These are phyloP conservation scores for Trichoderma breve DNA, from an alignment of 2,329 filamentous ascomycete species.

Conservation along the genomic window DNA sequence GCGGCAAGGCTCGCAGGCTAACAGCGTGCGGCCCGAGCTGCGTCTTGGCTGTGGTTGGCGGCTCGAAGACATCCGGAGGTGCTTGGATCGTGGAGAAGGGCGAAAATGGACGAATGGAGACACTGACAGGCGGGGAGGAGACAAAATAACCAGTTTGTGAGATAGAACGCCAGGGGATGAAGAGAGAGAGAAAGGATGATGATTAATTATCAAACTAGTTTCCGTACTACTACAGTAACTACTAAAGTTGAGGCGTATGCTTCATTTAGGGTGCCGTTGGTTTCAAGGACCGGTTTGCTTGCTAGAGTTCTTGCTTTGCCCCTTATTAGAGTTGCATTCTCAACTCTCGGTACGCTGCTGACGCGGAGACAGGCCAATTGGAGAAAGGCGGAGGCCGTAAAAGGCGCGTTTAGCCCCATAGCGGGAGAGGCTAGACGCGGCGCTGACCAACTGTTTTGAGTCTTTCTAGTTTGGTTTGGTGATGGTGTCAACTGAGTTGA, in stretches of 20 bases:
- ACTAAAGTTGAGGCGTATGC: background rate
- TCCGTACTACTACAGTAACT: background rate
- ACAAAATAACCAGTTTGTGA: background rate
- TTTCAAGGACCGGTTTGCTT: background rate
- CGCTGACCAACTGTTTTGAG: background rate
- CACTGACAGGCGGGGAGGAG: background rate
- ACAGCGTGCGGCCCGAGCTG: slow-evolving; percentile 10
- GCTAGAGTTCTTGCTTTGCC: background rate
- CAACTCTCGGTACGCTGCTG: background rate
- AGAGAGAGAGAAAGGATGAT: background rate
- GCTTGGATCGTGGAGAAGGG: background rate
- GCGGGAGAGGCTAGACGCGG: background rate
- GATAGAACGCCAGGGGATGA: background rate
- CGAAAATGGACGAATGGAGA: background rate
- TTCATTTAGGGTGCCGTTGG: background rate
- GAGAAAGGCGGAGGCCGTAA: background rate
- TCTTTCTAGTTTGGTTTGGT: background rate
- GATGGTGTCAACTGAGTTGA: background rate
- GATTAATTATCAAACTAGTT: background rate
- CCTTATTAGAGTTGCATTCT: background rate
- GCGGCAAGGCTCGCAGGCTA: slow-evolving; percentile 19
- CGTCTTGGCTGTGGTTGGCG: slow-evolving; percentile 19
- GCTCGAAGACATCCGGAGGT: slow-evolving; percentile 19
- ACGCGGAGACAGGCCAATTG: background rate
- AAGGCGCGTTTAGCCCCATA: background rate